Evolutionary conservation across 169 alveolate species (phyloP).

Genomic region (Plasmodium coatneyi): DNA sequence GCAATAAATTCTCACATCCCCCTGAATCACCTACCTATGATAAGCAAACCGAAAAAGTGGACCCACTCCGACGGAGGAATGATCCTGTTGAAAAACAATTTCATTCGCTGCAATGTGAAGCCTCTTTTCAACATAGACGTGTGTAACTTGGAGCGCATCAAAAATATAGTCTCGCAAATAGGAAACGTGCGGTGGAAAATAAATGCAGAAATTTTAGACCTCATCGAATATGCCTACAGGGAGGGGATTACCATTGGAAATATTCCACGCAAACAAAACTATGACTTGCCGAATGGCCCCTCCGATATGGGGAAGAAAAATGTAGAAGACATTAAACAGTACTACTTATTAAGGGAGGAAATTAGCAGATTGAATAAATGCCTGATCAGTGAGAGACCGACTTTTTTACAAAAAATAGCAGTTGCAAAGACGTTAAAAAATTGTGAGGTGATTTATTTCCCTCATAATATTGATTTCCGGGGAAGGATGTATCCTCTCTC

Average conservation of each 20-base stretch:
- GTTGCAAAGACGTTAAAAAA: slow-evolving; percentile 90
- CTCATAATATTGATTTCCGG: slow-evolving; percentile 97
- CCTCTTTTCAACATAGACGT: slow-evolving; percentile 81
- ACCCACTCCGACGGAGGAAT: slow-evolving; percentile 75
- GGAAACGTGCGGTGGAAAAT: slow-evolving; percentile 83
- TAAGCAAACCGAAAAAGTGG: slow-evolving; percentile 85
- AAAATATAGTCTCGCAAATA: slow-evolving; percentile 76
- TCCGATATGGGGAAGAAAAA: slow-evolving; percentile 22
- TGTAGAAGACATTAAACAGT: slow-evolving; percentile 45
- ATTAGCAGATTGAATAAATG: slow-evolving; percentile 77
- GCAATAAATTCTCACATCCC: slow-evolving; percentile 81
- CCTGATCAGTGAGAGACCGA: slow-evolving; percentile 80
- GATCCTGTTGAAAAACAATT: slow-evolving; percentile 78
- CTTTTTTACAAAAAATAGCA: slow-evolving; percentile 82
- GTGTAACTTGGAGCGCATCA: slow-evolving; percentile 78
- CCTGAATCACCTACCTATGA: slow-evolving; percentile 83
- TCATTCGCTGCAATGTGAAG: slow-evolving; percentile 80
- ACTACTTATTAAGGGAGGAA: slow-evolving; percentile 50
- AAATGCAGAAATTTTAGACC: slow-evolving; percentile 75
- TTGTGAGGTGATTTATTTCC: slow-evolving; percentile 92
- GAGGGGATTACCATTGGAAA: slow-evolving; percentile 72
- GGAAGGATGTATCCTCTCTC: slow-evolving; percentile 98
- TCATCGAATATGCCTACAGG: slow-evolving; percentile 73
- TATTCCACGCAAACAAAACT: slow-evolving; percentile 52
- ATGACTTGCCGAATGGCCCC: slow-evolving; percentile 43